Percentiles rank a stretch among this genome's conserved stretches.
phyloP scores from a whole-genome alignment of 352 stramenopile genomes.

The Pythium aristosporum region DNA sequence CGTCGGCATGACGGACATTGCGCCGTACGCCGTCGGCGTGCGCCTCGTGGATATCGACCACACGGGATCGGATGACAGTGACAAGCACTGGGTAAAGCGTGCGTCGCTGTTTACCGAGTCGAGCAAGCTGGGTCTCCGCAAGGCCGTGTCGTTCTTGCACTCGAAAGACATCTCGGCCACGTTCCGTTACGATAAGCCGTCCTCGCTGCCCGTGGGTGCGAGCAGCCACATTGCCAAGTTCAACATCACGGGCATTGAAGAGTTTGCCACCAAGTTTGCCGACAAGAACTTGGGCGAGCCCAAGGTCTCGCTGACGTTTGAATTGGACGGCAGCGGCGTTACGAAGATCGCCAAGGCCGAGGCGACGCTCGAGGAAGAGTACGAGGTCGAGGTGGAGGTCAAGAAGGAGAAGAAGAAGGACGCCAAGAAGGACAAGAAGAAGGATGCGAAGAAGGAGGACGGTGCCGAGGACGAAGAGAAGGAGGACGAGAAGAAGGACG shows the following conservation, averaged over 20 bases:
- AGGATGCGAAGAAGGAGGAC: constrained; percentile 33
- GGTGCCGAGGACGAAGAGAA: constrained; percentile 27
- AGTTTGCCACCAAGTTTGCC: constrained; percentile 85
- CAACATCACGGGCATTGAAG: constrained; percentile 92
- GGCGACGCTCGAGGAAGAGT: constrained; percentile 87
- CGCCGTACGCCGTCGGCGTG: constrained; percentile 87
- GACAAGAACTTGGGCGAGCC: constrained; percentile 89
- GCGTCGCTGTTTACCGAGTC: constrained; percentile 89
- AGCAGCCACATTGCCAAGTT: constrained; percentile 88
- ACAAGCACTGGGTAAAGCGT: constrained; percentile 90
- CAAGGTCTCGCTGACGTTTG: constrained; percentile 95
- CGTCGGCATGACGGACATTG: constrained; percentile 94
- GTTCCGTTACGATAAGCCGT: constrained; percentile 91
- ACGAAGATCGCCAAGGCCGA: constrained; percentile 91
- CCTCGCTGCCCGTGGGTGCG: constrained; percentile 64
- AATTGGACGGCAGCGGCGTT: constrained; percentile 92
- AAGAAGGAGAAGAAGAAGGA: constrained; percentile 58
- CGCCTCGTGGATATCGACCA: constrained; percentile 78
- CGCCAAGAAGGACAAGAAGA: constrained; percentile 37
- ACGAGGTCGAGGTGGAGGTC: constrained; percentile 67
- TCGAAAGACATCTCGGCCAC: constrained; percentile 89
- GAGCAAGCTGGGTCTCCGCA: constrained; percentile 87
- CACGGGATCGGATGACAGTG: constrained; percentile 39
- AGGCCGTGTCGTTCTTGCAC: constrained; percentile 95
- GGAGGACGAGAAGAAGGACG: constrained; percentile 45